These are phyloP conservation scores for Nitzschia palea DNA, from an alignment of 108 stramenopile genomes.

Conservation along the genomic window DNA sequence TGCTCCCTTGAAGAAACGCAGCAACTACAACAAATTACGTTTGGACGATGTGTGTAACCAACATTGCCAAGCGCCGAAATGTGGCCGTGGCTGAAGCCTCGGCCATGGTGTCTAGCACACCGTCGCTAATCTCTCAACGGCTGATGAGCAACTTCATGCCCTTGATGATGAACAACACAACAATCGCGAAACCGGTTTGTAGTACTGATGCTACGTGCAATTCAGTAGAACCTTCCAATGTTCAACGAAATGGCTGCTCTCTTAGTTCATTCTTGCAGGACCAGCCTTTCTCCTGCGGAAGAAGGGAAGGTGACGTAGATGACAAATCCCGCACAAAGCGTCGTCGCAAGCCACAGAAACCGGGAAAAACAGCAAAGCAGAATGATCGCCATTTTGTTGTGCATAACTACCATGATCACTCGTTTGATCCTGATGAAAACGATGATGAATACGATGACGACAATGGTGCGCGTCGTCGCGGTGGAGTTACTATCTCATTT, in stretches of 20 bases:
- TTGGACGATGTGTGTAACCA: slow-evolving; percentile 51
- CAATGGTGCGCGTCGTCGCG: slow-evolving; percentile 21
- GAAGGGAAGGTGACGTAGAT: not conserved
- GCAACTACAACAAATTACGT: no score
- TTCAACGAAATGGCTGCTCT: not conserved
- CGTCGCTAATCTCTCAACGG: slow-evolving; percentile 30
- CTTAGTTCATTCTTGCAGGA: not conserved
- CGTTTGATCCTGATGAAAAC: slow-evolving; percentile 38
- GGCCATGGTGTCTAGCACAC: not conserved
- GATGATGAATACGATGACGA: slow-evolving; percentile 19
- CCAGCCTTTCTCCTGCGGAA: not conserved
- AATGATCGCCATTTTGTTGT: slow-evolving; percentile 72
- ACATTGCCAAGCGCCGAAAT: slow-evolving; percentile 31
- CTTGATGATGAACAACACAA: slow-evolving; percentile 5
- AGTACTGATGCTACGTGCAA: not conserved
- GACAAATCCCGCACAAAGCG: slow-evolving; percentile 47
- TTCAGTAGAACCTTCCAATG: not conserved
- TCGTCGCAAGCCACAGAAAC: slow-evolving; percentile 64
- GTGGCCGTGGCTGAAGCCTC: slow-evolving; percentile 12
- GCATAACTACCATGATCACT: slow-evolving; percentile 74
- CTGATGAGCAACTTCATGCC: slow-evolving; percentile 28
- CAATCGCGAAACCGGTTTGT: not conserved
- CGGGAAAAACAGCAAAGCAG: slow-evolving; percentile 76
- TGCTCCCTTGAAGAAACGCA: no score
- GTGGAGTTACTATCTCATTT: slow-evolving; percentile 65